Conservation (phyloP, 1,284 basidiomycete genomes). For the Microbotryomycetes sp. region DNA sequence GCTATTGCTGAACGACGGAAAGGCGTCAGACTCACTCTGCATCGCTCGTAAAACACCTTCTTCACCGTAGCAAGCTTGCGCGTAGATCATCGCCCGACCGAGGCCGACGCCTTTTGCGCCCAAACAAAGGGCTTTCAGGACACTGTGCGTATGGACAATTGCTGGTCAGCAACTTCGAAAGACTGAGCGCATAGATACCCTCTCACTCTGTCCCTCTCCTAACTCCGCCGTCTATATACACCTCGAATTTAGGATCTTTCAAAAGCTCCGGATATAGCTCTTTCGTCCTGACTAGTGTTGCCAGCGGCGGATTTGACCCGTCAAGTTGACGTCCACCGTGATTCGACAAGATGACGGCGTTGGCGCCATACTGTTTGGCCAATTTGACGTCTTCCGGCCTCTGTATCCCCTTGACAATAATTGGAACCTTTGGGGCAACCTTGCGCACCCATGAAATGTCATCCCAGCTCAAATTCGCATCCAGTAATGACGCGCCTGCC, state of each 20-base stretch:
- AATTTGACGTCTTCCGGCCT: slow-evolving; percentile 62
- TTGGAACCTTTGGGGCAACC: slow-evolving; percentile 41
- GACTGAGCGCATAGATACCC: neutral
- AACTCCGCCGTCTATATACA: slow-evolving; percentile 84
- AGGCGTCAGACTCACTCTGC: slow-evolving; percentile 40
- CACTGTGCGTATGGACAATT: slow-evolving; percentile 40
- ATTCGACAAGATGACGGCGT: slow-evolving; percentile 42
- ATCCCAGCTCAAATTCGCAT: slow-evolving; percentile 37
- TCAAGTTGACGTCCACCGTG: slow-evolving; percentile 43
- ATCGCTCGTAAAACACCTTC: slow-evolving; percentile 67
- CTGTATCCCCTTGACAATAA: slow-evolving; percentile 47
- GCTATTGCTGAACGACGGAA: neutral
- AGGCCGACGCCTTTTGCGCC: slow-evolving; percentile 84
- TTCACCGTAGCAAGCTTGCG: slow-evolving; percentile 64
- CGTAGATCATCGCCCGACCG: slow-evolving; percentile 71
- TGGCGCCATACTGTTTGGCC: slow-evolving; percentile 46
- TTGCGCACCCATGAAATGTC: slow-evolving; percentile 46
- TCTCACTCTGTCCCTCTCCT: slow-evolving; percentile 65
- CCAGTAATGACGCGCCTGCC: neutral
- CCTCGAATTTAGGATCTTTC: slow-evolving; percentile 51
- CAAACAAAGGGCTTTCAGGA: slow-evolving; percentile 82
- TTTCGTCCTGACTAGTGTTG: slow-evolving; percentile 47
- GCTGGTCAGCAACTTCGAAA: neutral
- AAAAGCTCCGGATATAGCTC: slow-evolving; percentile 66
- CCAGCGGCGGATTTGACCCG: slow-evolving; percentile 34